Percentiles rank a stretch among this genome's conserved stretches.
Conservation (phyloP, 768 basidiomycete species). For the Tulasnella sp. region DNA sequence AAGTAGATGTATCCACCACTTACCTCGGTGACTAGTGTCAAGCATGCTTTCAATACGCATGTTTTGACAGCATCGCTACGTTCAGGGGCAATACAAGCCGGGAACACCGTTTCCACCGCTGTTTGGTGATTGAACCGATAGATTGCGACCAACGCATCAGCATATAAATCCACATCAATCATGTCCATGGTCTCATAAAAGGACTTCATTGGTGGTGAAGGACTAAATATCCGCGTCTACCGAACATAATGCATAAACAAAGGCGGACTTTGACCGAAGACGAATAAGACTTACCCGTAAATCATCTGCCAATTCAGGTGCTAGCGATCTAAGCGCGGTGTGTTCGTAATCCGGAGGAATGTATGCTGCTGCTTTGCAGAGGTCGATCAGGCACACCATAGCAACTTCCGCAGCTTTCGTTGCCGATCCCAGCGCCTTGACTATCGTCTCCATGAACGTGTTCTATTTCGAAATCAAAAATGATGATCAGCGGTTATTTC, state of each 20-base stretch:
- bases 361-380: slow-evolving; percentile 57
- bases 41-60: slow-evolving; percentile 56
- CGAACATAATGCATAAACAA: slow-evolving; percentile 20
- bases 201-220: slow-evolving; percentile 29
- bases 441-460: slow-evolving; percentile 24
- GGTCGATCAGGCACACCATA: slow-evolving; percentile 59
- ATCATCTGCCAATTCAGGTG: slow-evolving; percentile 63
- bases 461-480: slow-evolving; percentile 31
- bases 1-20: slow-evolving; percentile 13
- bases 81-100: slow-evolving; percentile 56
- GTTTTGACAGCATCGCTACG: slow-evolving; percentile 72
- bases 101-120: slow-evolving; percentile 48
- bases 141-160: slow-evolving; percentile 57
- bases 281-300: slow-evolving; percentile 44
- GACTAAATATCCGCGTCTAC: slow-evolving; percentile 24
- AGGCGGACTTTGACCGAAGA: neutral
- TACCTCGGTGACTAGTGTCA: slow-evolving; percentile 58
- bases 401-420: slow-evolving; percentile 55
- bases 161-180: slow-evolving; percentile 61
- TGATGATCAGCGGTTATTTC: neutral
- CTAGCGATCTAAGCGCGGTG: slow-evolving; percentile 46
- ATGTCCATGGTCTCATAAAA: slow-evolving; percentile 64
- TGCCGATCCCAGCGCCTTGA: slow-evolving; percentile 39
- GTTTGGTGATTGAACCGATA: slow-evolving; percentile 56
- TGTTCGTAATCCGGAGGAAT: slow-evolving; percentile 41